Evolutionary conservation across 805 yeast species (phyloP).

Genomic region (Yueomyces sinensis): DNA sequence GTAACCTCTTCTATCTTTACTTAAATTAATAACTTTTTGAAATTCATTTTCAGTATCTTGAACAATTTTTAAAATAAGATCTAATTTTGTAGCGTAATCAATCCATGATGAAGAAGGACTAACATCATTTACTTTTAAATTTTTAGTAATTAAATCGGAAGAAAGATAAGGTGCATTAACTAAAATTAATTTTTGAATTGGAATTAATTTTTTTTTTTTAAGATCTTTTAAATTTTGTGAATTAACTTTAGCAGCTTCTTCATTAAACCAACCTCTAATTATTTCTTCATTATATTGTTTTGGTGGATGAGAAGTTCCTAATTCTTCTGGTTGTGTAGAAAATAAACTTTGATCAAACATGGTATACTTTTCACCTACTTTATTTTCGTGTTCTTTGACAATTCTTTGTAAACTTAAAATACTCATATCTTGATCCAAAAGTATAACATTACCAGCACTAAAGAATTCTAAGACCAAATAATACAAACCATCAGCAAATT

Average conservation of each 20-base stretch:
- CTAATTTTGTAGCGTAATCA: constrained; percentile 19
- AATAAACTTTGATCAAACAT: constrained; percentile 46
- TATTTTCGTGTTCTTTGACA: constrained; percentile 60
- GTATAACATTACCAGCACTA: constrained; percentile 83
- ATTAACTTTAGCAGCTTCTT: constrained; percentile 8
- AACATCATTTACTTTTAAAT: constrained; percentile 33
- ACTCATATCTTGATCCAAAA: constrained; percentile 54
- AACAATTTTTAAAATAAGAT: constrained; percentile 30
- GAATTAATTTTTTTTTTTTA: constrained; percentile 32
- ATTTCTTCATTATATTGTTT: constrained; percentile 5
- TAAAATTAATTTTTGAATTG: constrained; percentile 60
- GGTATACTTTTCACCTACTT: constrained; percentile 59
- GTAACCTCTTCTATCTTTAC: constrained; percentile 37
- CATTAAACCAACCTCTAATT: constrained; percentile 20
- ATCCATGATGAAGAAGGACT: constrained; percentile 30
- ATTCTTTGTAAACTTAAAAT: constrained; percentile 67
- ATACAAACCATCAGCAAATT: constrained; percentile 70
- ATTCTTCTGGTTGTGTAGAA: constrained; percentile 4
- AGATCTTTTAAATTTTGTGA: constrained; percentile 3
- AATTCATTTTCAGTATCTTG: constrained; percentile 35
- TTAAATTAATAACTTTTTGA: constrained; percentile 22
- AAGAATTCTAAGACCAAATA: constrained; percentile 82
- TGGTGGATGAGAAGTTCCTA: not conserved
- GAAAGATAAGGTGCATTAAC: constrained; percentile 62
- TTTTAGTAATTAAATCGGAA: constrained; percentile 59